These are phyloP conservation scores for Rhizopogon roseolus DNA, from an alignment of 768 basidiomycete species.

Conservation along the genomic window DNA sequence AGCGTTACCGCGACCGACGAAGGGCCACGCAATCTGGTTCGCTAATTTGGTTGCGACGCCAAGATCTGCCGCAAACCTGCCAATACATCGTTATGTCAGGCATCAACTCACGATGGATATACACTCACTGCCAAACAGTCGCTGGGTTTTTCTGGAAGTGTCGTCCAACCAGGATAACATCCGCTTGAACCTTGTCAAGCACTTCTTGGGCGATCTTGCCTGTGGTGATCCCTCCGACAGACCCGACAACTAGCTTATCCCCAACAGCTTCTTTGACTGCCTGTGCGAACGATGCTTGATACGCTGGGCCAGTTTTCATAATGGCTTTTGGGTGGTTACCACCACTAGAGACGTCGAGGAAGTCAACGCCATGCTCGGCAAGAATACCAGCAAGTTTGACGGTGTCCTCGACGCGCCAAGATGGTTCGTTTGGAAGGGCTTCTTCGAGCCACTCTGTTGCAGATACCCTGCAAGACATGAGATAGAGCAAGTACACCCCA, in stretches of 20 bases:
- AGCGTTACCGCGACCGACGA: conserved; percentile 29
- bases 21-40: conserved; percentile 53
- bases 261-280: conserved; percentile 44
- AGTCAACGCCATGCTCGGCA: conserved; percentile 63
- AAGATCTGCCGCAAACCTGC: conserved; percentile 48
- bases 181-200: conserved; percentile 37
- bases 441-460: conserved; percentile 73
- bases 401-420: conserved; percentile 69
- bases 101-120: neutral
- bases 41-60: conserved; percentile 41
- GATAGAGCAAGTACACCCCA: neutral
- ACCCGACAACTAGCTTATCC: conserved; percentile 28
- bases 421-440: conserved; percentile 49
- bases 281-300: conserved; percentile 55
- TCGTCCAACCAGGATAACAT: conserved; percentile 45
- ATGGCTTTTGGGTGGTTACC: conserved; percentile 45
- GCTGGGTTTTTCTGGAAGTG: conserved; percentile 61
- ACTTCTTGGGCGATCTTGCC: conserved; percentile 39
- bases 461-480: conserved; percentile 43
- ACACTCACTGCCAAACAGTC: conserved; percentile 29
- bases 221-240: conserved; percentile 24
- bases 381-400: conserved; percentile 55
- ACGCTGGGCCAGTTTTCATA: conserved; percentile 20
- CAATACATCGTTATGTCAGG: neutral
- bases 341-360: conserved; percentile 68